Conservation (phyloP, 1,284 basidiomycete species). For the Cryptococcus wingfieldii region DNA sequence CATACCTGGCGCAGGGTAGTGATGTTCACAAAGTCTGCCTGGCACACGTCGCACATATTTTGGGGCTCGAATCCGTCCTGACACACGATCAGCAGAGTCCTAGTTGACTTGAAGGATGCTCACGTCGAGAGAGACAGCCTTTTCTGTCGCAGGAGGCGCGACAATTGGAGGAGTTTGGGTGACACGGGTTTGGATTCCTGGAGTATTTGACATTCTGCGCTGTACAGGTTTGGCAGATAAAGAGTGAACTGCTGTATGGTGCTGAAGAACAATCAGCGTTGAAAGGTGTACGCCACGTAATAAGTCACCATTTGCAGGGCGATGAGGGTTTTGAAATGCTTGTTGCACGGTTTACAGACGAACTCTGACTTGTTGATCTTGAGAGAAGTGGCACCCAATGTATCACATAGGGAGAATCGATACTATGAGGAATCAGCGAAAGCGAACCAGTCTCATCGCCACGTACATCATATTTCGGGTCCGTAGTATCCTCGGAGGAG, state of each 20-base stretch:
- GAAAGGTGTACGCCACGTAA: too few species aligned
- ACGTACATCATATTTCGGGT: not conserved
- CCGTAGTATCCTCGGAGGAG: not conserved
- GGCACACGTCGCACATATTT: constrained; percentile 11
- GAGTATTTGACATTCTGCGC: too few species aligned
- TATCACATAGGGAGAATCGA: not conserved
- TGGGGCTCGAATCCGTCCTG: not conserved
- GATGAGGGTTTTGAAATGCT: not conserved
- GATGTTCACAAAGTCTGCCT: not conserved
- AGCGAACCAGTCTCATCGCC: not conserved
- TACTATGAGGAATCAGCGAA: not conserved
- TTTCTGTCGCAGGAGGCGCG: too few species aligned
- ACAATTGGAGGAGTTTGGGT: too few species aligned
- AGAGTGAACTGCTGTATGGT: not conserved
- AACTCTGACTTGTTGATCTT: not conserved
- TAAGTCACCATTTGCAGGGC: not conserved
- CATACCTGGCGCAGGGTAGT: constrained; percentile 5
- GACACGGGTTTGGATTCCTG: too few species aligned
- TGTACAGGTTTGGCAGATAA: too few species aligned
- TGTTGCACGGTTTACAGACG: not conserved
- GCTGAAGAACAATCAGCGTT: not conserved
- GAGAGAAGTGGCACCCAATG: not conserved
- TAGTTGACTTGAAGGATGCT: too few species aligned
- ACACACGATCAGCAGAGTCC: not conserved
- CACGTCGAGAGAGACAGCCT: too few species aligned